Conservation (phyloP, 495 filamentous ascomycete genomes). For the Aspergillus steynii region DNA sequence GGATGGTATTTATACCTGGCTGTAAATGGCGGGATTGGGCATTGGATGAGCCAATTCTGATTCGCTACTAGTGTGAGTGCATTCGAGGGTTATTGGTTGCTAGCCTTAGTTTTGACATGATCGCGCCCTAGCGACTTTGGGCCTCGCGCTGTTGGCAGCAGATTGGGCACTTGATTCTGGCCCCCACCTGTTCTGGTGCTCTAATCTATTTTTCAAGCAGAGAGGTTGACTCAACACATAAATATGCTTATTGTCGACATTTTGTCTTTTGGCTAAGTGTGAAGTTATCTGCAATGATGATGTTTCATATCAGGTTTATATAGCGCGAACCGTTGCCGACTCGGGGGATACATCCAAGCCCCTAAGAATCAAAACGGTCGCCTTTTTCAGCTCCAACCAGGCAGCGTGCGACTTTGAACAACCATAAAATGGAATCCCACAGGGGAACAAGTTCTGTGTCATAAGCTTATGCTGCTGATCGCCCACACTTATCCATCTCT, state of each 20-base stretch:
- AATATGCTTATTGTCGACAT: not conserved
- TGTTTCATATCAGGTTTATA: too few species aligned
- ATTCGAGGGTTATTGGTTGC: too few species aligned
- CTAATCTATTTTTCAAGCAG: too few species aligned
- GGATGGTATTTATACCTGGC: not conserved
- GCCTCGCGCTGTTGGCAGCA: too few species aligned
- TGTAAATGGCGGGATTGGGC: not conserved
- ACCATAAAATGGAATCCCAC: not conserved
- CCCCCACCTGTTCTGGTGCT: not conserved
- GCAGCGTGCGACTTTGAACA: slow-evolving; percentile 7
- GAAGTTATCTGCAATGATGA: too few species aligned
- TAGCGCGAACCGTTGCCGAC: too few species aligned
- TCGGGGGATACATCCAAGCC: slow-evolving; percentile 14
- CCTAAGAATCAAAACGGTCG: slow-evolving; percentile 15
- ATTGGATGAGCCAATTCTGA: not conserved
- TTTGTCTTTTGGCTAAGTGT: not conserved
- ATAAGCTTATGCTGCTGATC: slow-evolving; percentile 5
- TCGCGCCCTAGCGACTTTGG: not conserved
- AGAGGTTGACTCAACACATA: too few species aligned
- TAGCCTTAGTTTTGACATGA: not conserved
- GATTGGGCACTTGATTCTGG: not conserved
- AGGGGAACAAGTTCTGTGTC: slow-evolving; percentile 15
- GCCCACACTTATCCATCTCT: slow-evolving; percentile 46
- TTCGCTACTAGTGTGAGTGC: not conserved
- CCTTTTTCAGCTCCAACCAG: slow-evolving; percentile 26